Evolutionary conservation across 441 rosid species (phyloP), one percentile per base, ranked within the genome.

Genomic region (Eruca vesicaria): DNA sequence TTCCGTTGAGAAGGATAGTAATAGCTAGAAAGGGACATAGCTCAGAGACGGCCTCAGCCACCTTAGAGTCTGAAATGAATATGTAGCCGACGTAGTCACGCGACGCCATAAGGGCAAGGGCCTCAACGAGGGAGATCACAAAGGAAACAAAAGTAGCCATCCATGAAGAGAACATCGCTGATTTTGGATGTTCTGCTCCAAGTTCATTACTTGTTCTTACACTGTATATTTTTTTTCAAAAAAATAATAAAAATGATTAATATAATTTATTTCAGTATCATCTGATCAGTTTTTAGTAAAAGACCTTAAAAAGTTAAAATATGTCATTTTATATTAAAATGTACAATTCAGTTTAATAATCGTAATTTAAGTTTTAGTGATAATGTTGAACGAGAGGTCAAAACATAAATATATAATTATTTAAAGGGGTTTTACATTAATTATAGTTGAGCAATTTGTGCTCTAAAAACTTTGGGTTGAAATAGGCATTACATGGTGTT

Each of bases 131-230:
- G 0, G 92, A 81, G 68, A 83, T 76, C 4, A 80, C 35, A 33
- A 83, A 76, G 1, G 90, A 84, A n/a, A 76, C 61, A 2, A 59
- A 10, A 0, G 86, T 86, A 64, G 85, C 87, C 5, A 74, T 14
- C 26, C 62, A 71, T 33, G 86, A 84, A 0, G 90, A 82, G 52
- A 86, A 88, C 29, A 79, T 72, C 0, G 84, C 88, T 1, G 90
- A 76, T 69, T 81, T 88, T 0, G 90, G 90, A 63, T 86, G 78
- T 20, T 80, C 85, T 3, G 90, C 86, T 74, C 92, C 92, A 2
- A 88, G 86, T 77, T 88, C 92, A 29, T 88, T 88, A 79, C 90
- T 84, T 10, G 83, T 88, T 60, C 90, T 76, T 29, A 29, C 32
- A 29, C 32, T 29, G 32, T 29, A 29, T 29, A 4, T 29, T 29